A percentile compares a stretch with the other conserved stretches of the same genome.
phyloP scores from a whole-genome alignment of 345 rosid species.

The Eucalyptus pauciflora region DNA sequence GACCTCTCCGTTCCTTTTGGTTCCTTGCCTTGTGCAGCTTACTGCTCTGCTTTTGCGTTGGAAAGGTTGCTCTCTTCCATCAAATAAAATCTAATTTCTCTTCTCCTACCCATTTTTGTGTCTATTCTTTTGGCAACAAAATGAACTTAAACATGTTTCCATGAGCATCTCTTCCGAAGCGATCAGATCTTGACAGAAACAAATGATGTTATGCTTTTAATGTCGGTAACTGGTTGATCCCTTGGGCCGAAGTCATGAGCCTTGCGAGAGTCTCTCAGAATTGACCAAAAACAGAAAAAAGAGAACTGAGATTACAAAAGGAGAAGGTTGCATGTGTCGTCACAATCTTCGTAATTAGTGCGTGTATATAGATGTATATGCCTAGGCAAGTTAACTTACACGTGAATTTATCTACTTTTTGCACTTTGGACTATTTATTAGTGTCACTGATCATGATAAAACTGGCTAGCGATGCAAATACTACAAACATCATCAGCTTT shows the following conservation, averaged over 20 bases:
- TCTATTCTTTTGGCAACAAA: not conserved
- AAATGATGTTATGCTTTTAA: not conserved
- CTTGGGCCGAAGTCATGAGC: not conserved
- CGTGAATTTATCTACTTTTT: not conserved
- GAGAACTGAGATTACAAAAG: not conserved
- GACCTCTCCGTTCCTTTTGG: not conserved
- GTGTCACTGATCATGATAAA: not conserved
- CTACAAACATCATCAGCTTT: not conserved
- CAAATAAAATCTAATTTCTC: not conserved
- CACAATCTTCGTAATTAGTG: not conserved
- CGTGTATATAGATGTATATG: not conserved
- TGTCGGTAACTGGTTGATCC: not conserved
- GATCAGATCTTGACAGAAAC: not conserved
- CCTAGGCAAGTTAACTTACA: not conserved
- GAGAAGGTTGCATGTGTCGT: not conserved
- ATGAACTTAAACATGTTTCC: not conserved
- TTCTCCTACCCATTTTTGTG: not conserved
- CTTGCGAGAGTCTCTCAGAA: not conserved
- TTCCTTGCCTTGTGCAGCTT: not conserved
- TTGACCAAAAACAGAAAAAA: not conserved
- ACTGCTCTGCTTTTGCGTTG: not conserved
- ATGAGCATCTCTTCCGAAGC: not conserved
- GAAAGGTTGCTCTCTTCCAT: not conserved
- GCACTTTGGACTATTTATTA: not conserved
- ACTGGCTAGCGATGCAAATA: not conserved